Conservation (phyloP, 306 rosid genomes). For the Trifolium fragiferum region DNA sequence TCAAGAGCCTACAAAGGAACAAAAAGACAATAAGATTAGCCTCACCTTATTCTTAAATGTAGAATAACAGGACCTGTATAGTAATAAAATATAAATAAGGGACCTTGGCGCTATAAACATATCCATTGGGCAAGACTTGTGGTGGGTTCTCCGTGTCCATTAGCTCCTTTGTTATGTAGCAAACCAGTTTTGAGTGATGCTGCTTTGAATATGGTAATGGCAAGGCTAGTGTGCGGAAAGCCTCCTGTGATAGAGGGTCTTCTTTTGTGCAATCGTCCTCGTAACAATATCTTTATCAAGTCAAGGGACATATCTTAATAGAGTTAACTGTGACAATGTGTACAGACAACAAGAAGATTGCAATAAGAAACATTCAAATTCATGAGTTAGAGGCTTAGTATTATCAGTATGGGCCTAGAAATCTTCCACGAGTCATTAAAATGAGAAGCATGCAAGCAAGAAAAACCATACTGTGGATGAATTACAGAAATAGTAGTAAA, state of each 20-base stretch:
- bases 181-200: constrained; percentile 93
- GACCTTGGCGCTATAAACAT: constrained; percentile 94
- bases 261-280: constrained; percentile 97
- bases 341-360: constrained; percentile 30
- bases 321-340: constrained; percentile 21
- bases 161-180: constrained; percentile 94
- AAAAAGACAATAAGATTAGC: constrained; percentile 31
- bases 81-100: neutral
- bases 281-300: constrained; percentile 82
- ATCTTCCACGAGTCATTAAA: constrained; percentile 20
- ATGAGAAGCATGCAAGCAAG: constrained; percentile 18
- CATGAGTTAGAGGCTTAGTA: constrained; percentile 23
- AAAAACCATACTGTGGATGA: constrained; percentile 10
- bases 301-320: constrained; percentile 57
- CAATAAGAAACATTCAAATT: constrained; percentile 24
- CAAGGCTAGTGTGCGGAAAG: constrained; percentile 79
- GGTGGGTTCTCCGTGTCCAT: constrained; percentile 98
- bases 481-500: constrained; percentile 12
- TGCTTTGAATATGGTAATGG: constrained; percentile 92
- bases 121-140: constrained; percentile 92
- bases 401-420: constrained; percentile 10
- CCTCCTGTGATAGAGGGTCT: constrained; percentile 91
- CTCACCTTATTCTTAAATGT: neutral
- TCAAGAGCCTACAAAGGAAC: constrained; percentile 76
- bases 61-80: constrained; percentile 11